Percentiles rank a stretch among this genome's conserved stretches.
These are phyloP conservation scores for Diaporthe aspalathi DNA, from an alignment of 2,329 filamentous ascomycete genomes.

Conservation along the genomic window DNA sequence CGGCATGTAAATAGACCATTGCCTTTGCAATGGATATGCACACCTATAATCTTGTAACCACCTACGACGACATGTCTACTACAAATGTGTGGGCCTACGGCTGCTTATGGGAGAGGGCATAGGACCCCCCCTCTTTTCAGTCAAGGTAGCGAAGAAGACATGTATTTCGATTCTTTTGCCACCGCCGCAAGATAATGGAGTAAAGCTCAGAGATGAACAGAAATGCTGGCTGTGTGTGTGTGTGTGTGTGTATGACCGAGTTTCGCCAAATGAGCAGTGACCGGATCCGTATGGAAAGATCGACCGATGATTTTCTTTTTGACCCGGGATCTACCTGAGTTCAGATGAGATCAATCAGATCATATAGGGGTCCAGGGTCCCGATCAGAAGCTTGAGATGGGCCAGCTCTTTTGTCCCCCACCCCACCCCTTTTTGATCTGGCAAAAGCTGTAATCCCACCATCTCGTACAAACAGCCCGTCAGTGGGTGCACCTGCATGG, in stretches of 20 bases:
- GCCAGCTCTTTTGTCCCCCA: no score
- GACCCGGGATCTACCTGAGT: neutral
- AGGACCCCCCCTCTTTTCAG: neutral
- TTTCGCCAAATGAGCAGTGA: no score
- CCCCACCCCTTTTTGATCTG: no score
- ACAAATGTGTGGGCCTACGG: neutral
- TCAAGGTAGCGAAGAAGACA: neutral
- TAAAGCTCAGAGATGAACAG: neutral
- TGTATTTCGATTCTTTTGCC: conserved; percentile 18
- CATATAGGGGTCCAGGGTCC: no score
- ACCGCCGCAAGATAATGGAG: conserved; percentile 5
- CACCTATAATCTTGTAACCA: conserved; percentile 6
- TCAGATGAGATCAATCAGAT: neutral
- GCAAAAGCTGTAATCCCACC: no score
- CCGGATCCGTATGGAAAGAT: neutral
- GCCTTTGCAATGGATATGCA: conserved; percentile 9
- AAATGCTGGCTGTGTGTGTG: no score
- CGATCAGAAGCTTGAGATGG: no score
- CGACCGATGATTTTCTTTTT: no score
- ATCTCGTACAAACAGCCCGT: no score
- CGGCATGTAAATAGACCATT: conserved; percentile 24
- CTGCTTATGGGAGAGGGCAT: neutral
- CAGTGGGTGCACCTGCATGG: no score
- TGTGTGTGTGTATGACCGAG: neutral
- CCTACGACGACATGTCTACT: conserved; percentile 9